A percentile compares a stretch with the other conserved stretches of the same genome.
Evolutionary conservation across 2,329 filamentous ascomycete species (phyloP).

Genomic region (Trichophyton rubrum): DNA sequence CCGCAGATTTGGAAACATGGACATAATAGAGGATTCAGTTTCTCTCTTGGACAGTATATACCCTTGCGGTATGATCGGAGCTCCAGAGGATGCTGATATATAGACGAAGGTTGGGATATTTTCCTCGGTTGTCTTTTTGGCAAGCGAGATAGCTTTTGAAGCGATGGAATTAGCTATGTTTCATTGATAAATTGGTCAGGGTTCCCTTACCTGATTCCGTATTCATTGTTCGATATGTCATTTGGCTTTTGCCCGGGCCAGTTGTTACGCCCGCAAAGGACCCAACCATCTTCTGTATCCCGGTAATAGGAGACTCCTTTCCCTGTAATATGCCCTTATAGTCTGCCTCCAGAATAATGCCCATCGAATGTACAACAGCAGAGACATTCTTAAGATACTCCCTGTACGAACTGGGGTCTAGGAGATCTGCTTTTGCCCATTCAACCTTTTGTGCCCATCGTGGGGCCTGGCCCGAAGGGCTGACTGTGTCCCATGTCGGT

Average conservation of each 20-base stretch:
- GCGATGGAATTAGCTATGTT: constrained; percentile 2
- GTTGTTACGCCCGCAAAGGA: constrained; percentile 37
- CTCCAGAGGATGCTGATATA: constrained; percentile 76
- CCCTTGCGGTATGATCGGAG: constrained; percentile 67
- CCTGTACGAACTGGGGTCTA: constrained; percentile 68
- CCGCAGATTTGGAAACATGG: constrained; percentile 61
- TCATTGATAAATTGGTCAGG: background rate
- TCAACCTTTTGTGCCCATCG: constrained; percentile 69
- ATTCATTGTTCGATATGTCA: constrained; percentile 98
- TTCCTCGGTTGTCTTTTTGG: constrained; percentile 57
- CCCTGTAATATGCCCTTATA: constrained; percentile 89
- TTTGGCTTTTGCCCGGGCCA: constrained; percentile 34
- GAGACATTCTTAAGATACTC: constrained; percentile 63
- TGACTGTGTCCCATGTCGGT: constrained; percentile 70
- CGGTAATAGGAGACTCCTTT: constrained; percentile 65
- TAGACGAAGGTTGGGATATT: constrained; percentile 64
- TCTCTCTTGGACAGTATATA: constrained; percentile 90
- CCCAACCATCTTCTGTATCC: constrained; percentile 65
- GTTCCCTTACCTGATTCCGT: constrained; percentile 51
- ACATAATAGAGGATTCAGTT: constrained; percentile 65
- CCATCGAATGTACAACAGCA: constrained; percentile 88
- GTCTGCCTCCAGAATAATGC: constrained; percentile 90
- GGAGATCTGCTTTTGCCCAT: constrained; percentile 81
- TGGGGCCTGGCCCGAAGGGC: constrained; percentile 56
- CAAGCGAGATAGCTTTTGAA: constrained; percentile 62